A percentile compares a stretch with the other conserved stretches of the same genome.
Conservation (phyloP, 805 yeast species). For the Yamadazyma tumulicola region DNA sequence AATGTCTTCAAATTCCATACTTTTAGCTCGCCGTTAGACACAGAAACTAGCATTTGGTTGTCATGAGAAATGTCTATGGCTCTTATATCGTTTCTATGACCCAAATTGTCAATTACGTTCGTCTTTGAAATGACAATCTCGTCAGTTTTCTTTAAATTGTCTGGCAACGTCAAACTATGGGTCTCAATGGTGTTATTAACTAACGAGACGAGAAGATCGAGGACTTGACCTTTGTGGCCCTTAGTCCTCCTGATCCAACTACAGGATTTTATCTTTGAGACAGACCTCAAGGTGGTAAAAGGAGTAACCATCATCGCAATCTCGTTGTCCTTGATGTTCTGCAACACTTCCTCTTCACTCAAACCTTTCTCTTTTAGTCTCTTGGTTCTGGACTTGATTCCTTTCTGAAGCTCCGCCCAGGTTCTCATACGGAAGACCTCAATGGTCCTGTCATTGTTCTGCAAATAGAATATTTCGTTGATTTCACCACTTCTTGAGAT, state of each 20-base stretch:
- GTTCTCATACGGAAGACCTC: constrained; percentile 79
- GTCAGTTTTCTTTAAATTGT: constrained; percentile 47
- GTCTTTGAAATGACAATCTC: constrained; percentile 45
- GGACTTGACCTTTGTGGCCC: too few relatives aligned
- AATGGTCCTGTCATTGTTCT: constrained; percentile 75
- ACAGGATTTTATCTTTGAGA: constrained; percentile 59
- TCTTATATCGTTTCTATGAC: constrained; percentile 89
- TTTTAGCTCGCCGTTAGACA: constrained; percentile 85
- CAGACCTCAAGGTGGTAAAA: constrained; percentile 62
- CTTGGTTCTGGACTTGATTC: constrained; percentile 70
- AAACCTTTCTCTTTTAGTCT: constrained; percentile 72
- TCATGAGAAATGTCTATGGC: constrained; percentile 80
- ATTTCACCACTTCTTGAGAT: constrained; percentile 23
- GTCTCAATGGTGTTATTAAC: constrained; percentile 74
- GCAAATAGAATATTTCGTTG: constrained; percentile 58
- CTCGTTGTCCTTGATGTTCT: constrained; percentile 40
- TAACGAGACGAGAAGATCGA: constrained; percentile 64
- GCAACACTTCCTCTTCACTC: constrained; percentile 51
- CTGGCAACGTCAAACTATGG: constrained; percentile 56
- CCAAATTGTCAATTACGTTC: constrained; percentile 66
- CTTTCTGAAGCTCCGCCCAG: constrained; percentile 73
- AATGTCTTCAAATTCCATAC: constrained; percentile 78
- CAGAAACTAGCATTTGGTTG: constrained; percentile 76
- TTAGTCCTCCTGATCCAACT: constrained; percentile 56
- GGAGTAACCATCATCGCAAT: constrained; percentile 63